phyloP scores from a whole-genome alignment of 768 basidiomycete genomes.

The Termitomyces sp. region DNA sequence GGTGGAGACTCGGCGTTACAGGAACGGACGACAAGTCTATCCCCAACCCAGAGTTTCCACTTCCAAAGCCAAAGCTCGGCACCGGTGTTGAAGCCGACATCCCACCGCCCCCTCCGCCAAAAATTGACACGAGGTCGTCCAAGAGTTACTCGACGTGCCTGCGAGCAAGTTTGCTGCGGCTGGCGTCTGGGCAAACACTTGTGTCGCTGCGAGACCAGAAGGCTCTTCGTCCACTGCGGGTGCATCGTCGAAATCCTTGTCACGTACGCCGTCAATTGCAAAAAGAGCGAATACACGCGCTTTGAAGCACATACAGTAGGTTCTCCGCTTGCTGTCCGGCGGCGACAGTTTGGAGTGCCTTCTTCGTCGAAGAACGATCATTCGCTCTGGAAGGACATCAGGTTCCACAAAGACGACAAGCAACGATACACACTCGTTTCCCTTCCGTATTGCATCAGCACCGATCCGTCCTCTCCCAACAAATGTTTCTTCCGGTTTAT shows the following conservation, averaged over 20 bases:
- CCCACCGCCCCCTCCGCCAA: slow-evolving; percentile 47
- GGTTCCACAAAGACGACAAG: background rate
- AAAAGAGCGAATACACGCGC: background rate
- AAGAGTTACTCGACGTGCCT: slow-evolving; percentile 82
- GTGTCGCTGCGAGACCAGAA: slow-evolving; percentile 75
- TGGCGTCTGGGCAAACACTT: slow-evolving; percentile 66
- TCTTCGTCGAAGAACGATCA: slow-evolving; percentile 71
- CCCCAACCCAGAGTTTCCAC: slow-evolving; percentile 19
- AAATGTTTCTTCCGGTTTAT: slow-evolving; percentile 96
- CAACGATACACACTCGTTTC: slow-evolving; percentile 46
- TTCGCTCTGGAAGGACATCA: slow-evolving; percentile 42
- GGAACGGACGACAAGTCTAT: slow-evolving; percentile 25
- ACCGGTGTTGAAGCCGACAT: slow-evolving; percentile 20
- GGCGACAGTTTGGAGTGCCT: slow-evolving; percentile 88
- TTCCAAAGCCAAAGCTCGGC: slow-evolving; percentile 21
- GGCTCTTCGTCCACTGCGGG: slow-evolving; percentile 59
- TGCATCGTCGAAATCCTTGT: slow-evolving; percentile 80
- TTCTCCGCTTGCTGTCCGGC: slow-evolving; percentile 94
- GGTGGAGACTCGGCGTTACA: slow-evolving; percentile 23
- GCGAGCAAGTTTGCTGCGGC: slow-evolving; percentile 73
- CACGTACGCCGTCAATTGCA: slow-evolving; percentile 6
- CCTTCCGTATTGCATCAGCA: slow-evolving; percentile 71
- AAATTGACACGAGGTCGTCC: slow-evolving; percentile 92
- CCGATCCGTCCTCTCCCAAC: slow-evolving; percentile 89
- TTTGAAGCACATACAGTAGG: slow-evolving; percentile 50